Evolutionary conservation across 2,329 filamentous ascomycete genomes (phyloP).

Genomic region (Cladosporium austrohemisphaericum): DNA sequence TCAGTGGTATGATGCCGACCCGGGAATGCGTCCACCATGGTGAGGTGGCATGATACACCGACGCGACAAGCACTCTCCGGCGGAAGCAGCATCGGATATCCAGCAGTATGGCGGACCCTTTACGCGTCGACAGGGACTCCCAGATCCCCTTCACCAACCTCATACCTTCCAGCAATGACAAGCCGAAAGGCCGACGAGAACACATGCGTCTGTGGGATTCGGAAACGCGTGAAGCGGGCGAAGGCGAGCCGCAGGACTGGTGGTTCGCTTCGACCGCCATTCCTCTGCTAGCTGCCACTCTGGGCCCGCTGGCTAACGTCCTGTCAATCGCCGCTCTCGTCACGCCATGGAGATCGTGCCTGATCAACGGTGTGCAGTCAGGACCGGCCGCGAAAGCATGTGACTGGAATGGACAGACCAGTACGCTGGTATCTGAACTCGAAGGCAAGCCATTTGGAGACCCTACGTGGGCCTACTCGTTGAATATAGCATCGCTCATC

Average conservation of each 20-base stretch:
- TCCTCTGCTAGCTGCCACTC: conserved; percentile 71
- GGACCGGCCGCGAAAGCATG: conserved; percentile 37
- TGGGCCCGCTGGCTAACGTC: conserved; percentile 82
- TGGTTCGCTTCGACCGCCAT: conserved; percentile 37
- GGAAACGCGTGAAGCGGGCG: conserved; percentile 27
- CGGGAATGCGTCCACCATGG: conserved; percentile 1
- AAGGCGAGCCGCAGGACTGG: conserved; percentile 33
- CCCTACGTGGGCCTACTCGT: conserved; percentile 66
- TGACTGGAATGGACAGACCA: conserved; percentile 21
- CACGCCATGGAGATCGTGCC: conserved; percentile 67
- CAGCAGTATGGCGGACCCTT: conserved; percentile 1
- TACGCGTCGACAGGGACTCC: neutral
- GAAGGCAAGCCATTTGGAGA: conserved; percentile 59
- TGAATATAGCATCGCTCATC: conserved; percentile 74
- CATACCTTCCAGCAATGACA: neutral
- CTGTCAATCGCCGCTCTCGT: conserved; percentile 86
- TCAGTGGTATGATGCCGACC: conserved; percentile 9
- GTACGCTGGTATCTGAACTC: conserved; percentile 44
- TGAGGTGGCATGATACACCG: neutral
- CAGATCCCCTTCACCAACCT: conserved; percentile 1
- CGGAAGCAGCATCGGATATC: neutral
- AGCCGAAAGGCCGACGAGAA: neutral
- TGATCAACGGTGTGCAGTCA: conserved; percentile 40
- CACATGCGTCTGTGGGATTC: conserved; percentile 19
- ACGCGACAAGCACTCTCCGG: neutral